Evolutionary conservation across 768 basidiomycete genomes (phyloP).

Genomic region (Hericium coralloides): DNA sequence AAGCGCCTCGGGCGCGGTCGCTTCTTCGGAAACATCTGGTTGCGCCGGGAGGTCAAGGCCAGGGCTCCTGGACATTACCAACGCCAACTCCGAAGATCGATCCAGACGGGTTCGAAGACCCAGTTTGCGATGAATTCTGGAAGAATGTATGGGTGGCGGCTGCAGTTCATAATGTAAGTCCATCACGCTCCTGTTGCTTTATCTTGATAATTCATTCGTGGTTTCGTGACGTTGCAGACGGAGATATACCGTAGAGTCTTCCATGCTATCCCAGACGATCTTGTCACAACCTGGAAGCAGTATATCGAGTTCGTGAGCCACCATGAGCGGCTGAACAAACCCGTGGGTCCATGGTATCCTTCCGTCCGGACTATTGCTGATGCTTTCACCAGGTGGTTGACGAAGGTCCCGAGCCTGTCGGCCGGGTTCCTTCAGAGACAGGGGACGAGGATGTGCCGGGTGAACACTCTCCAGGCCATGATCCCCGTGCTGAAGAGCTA

Average conservation of each 20-base stretch:
- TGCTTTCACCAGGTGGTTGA: slow-evolving; percentile 32
- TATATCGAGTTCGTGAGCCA: slow-evolving; percentile 78
- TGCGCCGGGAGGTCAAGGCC: slow-evolving; percentile 33
- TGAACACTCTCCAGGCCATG: slow-evolving; percentile 16
- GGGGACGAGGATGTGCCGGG: slow-evolving; percentile 29
- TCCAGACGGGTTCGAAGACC: slow-evolving; percentile 79
- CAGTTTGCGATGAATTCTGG: slow-evolving; percentile 83
- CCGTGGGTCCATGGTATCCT: slow-evolving; percentile 32
- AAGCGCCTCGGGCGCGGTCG: slow-evolving; percentile 39
- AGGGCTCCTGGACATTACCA: slow-evolving; percentile 53
- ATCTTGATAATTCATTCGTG: neutral
- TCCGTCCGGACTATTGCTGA: neutral
- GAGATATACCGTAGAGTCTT: slow-evolving; percentile 95
- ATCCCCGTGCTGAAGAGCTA: slow-evolving; percentile 11
- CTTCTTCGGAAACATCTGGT: slow-evolving; percentile 44
- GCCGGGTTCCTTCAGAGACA: slow-evolving; percentile 49
- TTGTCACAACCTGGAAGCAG: slow-evolving; percentile 91
- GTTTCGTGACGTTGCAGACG: slow-evolving; percentile 44
- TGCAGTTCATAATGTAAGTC: slow-evolving; percentile 79
- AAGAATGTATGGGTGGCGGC: slow-evolving; percentile 81
- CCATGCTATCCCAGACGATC: slow-evolving; percentile 87
- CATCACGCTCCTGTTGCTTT: neutral
- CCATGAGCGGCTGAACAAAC: slow-evolving; percentile 67
- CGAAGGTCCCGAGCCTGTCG: slow-evolving; percentile 35
- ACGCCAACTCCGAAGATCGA: slow-evolving; percentile 65